These are phyloP conservation scores for Saccharomycopsis microspora DNA, from an alignment of 805 yeast species.

Conservation along the genomic window DNA sequence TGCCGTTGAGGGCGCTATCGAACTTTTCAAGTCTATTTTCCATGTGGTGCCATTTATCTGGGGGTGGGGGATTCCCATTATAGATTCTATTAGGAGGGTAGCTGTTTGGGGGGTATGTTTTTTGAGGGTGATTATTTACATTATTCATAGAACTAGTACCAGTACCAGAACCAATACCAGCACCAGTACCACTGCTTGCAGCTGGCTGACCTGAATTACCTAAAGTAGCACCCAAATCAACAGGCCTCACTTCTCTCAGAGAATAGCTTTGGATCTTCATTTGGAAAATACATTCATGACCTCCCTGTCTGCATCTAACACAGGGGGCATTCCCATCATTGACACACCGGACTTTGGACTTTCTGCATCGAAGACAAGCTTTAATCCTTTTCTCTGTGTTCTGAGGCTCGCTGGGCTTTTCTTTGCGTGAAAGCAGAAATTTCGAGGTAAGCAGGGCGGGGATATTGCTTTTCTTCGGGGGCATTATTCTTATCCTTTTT, in stretches of 20 bases:
- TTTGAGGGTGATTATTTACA: neutral
- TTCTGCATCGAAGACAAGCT: slow-evolving; percentile 55
- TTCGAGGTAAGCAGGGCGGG: neutral
- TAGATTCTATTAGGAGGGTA: neutral
- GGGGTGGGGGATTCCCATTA: neutral
- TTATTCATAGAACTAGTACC: neutral
- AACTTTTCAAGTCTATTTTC: slow-evolving; percentile 29
- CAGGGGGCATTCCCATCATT: slow-evolving; percentile 40
- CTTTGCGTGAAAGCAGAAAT: no score
- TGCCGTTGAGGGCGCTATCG: slow-evolving; percentile 28
- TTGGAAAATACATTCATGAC: slow-evolving; percentile 46
- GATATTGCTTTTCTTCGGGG: neutral
- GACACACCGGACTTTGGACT: slow-evolving; percentile 51
- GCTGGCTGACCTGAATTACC: neutral
- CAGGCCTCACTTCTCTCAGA: slow-evolving; percentile 10
- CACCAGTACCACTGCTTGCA: neutral
- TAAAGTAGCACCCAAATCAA: neutral
- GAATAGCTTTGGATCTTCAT: slow-evolving; percentile 33
- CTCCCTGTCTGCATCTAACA: slow-evolving; percentile 40
- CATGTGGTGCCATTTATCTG: slow-evolving; percentile 25
- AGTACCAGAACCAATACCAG: neutral
- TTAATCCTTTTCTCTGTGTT: slow-evolving; percentile 25
- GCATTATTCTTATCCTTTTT: neutral
- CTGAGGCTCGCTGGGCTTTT: neutral
- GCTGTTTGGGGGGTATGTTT: neutral